phyloP scores from a whole-genome alignment of 2,329 filamentous ascomycete genomes.

The Fusarium sp. region DNA sequence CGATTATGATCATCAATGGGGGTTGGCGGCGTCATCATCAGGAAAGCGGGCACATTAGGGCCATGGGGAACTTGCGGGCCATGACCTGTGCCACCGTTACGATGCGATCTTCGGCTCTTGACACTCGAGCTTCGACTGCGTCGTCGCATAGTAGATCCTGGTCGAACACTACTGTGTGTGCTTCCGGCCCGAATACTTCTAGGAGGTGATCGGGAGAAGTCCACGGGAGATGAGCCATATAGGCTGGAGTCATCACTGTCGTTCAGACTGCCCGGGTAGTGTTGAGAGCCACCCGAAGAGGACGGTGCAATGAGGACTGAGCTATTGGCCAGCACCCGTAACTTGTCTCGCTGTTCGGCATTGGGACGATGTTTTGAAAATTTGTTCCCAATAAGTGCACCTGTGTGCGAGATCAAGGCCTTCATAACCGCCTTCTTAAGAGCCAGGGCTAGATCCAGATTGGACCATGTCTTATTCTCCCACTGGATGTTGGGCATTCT shows the following conservation, averaged over 20 bases:
- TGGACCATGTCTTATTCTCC: slow-evolving; percentile 99
- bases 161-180: slow-evolving; percentile 58
- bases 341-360: slow-evolving; percentile 78
- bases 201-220: slow-evolving; percentile 68
- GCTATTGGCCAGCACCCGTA: slow-evolving; percentile 85
- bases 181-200: slow-evolving; percentile 59
- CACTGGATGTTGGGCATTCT: slow-evolving; percentile 93
- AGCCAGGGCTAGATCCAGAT: slow-evolving; percentile 89
- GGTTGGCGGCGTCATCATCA: slow-evolving; percentile 60
- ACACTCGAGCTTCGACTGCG: slow-evolving; percentile 64
- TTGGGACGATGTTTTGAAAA: slow-evolving; percentile 88
- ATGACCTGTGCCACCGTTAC: slow-evolving; percentile 44
- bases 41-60: slow-evolving; percentile 50
- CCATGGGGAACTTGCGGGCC: slow-evolving; percentile 29
- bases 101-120: slow-evolving; percentile 57
- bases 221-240: slow-evolving; percentile 62
- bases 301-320: slow-evolving; percentile 69
- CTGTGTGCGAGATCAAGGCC: slow-evolving; percentile 92
- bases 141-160: slow-evolving; percentile 51
- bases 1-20: slow-evolving; percentile 46
- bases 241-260: slow-evolving; percentile 67
- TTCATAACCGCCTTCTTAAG: slow-evolving; percentile 95
- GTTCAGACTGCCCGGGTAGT: slow-evolving; percentile 55
- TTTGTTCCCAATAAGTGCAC: slow-evolving; percentile 97
- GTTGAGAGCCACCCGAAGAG: slow-evolving; percentile 48